A percentile compares a stretch with the other conserved stretches of the same genome.
These are phyloP conservation scores for Xylaria sp. DNA, from an alignment of 2,329 filamentous ascomycete species.

Conservation along the genomic window DNA sequence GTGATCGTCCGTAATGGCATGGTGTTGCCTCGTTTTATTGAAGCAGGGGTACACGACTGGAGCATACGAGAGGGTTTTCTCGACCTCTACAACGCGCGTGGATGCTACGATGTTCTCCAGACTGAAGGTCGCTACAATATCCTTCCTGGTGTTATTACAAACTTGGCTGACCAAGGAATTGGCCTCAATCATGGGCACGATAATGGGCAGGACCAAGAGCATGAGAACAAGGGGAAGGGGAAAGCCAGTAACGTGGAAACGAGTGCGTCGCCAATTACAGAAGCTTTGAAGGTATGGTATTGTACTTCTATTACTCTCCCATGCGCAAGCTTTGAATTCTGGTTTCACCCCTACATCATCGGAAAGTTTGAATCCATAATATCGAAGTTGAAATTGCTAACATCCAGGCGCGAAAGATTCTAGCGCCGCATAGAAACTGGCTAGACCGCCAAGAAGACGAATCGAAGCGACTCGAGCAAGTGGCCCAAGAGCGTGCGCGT, in stretches of 20 bases:
- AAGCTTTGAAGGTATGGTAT: constrained; percentile 23
- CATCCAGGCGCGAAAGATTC: background rate
- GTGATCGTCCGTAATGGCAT: constrained; percentile 29
- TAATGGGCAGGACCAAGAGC: background rate
- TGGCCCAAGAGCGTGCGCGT: background rate
- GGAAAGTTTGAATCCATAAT: background rate
- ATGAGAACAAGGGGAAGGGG: background rate
- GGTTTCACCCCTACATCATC: background rate
- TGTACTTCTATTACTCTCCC: background rate
- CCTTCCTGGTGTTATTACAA: background rate
- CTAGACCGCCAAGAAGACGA: constrained; percentile 7
- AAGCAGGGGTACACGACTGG: constrained; percentile 31
- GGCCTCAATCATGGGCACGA: background rate
- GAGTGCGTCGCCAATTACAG: background rate
- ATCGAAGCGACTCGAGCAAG: background rate
- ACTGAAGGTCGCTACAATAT: constrained; percentile 1
- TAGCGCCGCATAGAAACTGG: constrained; percentile 8
- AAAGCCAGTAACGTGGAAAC: background rate
- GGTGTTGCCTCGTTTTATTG: constrained; percentile 26
- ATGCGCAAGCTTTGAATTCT: background rate
- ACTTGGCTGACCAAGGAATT: no score
- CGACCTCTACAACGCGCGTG: constrained; percentile 22
- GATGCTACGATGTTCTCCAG: constrained; percentile 18
- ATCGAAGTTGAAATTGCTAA: constrained; percentile 1
- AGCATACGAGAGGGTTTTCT: constrained; percentile 27